Base-by-base conservation (phyloP, 345 rosid genomes). In the Rhizophora mangle region DNA sequence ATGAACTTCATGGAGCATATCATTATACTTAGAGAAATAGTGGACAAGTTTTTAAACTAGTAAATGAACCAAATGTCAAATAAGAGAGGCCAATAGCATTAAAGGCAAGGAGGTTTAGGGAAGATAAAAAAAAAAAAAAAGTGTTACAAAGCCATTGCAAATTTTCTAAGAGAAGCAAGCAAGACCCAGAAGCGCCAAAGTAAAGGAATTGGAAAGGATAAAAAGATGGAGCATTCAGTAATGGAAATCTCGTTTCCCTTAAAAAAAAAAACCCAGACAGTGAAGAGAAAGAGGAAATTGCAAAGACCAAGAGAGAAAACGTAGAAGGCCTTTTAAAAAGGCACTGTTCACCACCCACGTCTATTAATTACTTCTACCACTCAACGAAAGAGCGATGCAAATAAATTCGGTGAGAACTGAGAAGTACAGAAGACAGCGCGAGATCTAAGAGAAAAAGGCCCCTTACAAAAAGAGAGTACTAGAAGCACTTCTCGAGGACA, bases 401-500 rank as follows among this genome's bases (percentile, higher is more conserved):
- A 8, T 21, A 24, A 64, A 49, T 11, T 58, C 6, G 7, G 19
- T 18, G 39, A 60, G 32, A 27, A 13, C 2, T 43, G 47, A 10
- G 47, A 34, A 43, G 49, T 43, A 43, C 49, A 43, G 19, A 9
- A 39, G 47, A 39, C 62, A 58, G 16, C 29, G 20, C 29, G 6
- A 60, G 43, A 60, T 20, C 20, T 29, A 60, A 60, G 36, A 24
- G 32, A 15, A 60, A 29, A 27, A 43, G 49, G 63, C 36, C 26
- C 36, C 37, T 43, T 64, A 26, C 54, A 43, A 11, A 29, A 29
- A 64, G 27, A 16, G 32, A 9, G 16, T 16, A 8, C n/a, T 20
- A 5, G 19, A 27, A 60, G 31, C 63, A 60, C 63, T 60, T 60
- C 24, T 60, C 63, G 43, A 60, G 63, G 63, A 32, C 8, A 34